Conservation (phyloP, 2,329 filamentous ascomycete genomes). For the Fusarium marasasianum region DNA sequence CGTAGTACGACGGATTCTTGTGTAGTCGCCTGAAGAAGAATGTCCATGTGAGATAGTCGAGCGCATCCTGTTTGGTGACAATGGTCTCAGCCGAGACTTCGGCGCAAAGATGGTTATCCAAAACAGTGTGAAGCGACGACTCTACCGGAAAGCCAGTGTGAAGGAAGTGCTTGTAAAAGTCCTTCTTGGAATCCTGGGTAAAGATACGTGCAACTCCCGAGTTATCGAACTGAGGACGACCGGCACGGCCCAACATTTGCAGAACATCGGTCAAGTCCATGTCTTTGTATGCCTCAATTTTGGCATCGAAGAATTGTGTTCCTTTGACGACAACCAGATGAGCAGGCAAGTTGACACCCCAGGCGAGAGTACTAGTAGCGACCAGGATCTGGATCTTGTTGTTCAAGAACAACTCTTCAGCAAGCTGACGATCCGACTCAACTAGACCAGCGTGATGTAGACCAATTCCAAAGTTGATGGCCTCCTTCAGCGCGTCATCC, state of each 20-base stretch:
- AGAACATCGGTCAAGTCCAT: constrained; percentile 99
- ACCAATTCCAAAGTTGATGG: constrained; percentile 96
- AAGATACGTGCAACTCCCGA: constrained; percentile 97
- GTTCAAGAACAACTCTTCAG: constrained; percentile 94
- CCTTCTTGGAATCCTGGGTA: constrained; percentile 96
- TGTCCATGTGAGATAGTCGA: constrained; percentile 98
- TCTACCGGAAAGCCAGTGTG: constrained; percentile 98
- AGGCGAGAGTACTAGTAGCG: constrained; percentile 94
- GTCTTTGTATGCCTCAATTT: constrained; percentile 96
- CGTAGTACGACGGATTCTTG: constrained; percentile 99
- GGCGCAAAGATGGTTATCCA: constrained; percentile 96
- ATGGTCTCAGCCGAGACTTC: constrained; percentile 95
- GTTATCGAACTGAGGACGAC: constrained; percentile 94
- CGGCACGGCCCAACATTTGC: constrained; percentile 96
- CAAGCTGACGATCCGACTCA: constrained; percentile 88
- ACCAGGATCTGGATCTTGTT: constrained; percentile 98
- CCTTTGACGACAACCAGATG: constrained; percentile 98
- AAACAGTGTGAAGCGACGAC: constrained; percentile 92
- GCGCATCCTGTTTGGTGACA: constrained; percentile 91
- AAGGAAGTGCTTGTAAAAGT: constrained; percentile 99
- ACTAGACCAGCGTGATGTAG: constrained; percentile 97
- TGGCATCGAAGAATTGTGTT: constrained; percentile 97
- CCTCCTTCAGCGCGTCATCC: constrained; percentile 90
- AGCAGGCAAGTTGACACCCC: constrained; percentile 97
- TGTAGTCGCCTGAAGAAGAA: constrained; percentile 98